Evolutionary conservation across 108 stramenopile species (phyloP).

Genomic region (Skeletonema potamos): DNA sequence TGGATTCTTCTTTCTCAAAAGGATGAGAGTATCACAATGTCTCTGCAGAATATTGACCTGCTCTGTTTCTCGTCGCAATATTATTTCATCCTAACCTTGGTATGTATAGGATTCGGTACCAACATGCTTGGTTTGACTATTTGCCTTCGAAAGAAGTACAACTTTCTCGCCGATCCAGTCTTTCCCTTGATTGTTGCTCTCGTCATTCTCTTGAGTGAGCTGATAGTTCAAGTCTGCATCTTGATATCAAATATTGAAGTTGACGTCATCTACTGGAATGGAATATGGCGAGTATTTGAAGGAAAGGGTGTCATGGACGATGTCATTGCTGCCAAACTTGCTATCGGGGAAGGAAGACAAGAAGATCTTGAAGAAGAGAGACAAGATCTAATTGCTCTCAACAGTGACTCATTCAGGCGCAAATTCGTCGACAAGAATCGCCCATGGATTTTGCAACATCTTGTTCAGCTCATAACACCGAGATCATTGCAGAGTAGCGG

Average conservation of each 20-base stretch:
- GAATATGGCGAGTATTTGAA: conserved; percentile 72
- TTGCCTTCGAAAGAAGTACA: conserved; percentile 70
- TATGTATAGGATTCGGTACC: conserved; percentile 69
- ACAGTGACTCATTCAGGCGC: conserved; percentile 82
- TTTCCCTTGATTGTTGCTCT: conserved; percentile 62
- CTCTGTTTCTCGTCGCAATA: conserved; percentile 86
- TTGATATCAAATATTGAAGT: conserved; percentile 45
- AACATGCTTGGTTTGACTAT: conserved; percentile 75
- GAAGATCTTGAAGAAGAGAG: conserved; percentile 84
- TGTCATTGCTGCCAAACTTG: conserved; percentile 85
- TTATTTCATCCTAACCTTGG: conserved; percentile 75
- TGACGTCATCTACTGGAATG: conserved; percentile 63
- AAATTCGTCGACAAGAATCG: conserved; percentile 88
- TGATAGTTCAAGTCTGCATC: conserved; percentile 46
- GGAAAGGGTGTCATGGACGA: conserved; percentile 86
- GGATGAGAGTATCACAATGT: conserved; percentile 73
- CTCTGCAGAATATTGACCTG: conserved; percentile 76
- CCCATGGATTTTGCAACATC: conserved; percentile 88
- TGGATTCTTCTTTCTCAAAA: conserved; percentile 72
- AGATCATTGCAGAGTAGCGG: conserved; percentile 51
- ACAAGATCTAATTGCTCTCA: conserved; percentile 78
- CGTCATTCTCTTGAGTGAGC: conserved; percentile 56
- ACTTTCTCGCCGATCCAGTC: conserved; percentile 73
- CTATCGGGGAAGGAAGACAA: conserved; percentile 86
- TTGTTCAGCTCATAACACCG: conserved; percentile 84